A percentile compares a stretch with the other conserved stretches of the same genome.
Evolutionary conservation across 139 green algal genomes (phyloP).

Genomic region (Volvox africanus): DNA sequence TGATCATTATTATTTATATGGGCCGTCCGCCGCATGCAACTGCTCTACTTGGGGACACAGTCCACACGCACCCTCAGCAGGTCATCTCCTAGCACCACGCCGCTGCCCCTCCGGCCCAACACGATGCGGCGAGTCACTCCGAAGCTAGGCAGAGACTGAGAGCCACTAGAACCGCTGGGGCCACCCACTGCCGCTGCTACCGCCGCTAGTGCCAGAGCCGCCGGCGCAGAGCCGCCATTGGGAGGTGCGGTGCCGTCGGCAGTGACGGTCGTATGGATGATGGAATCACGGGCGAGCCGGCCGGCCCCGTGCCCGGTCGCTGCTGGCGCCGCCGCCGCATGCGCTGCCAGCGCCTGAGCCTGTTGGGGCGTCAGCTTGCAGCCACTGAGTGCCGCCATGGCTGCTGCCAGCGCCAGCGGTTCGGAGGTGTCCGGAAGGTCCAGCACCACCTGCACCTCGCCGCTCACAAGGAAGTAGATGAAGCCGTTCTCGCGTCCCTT

Average conservation of each 20-base stretch:
- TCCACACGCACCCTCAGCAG: constrained; percentile 28
- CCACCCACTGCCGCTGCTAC: background rate
- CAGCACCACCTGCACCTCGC: constrained; percentile 57
- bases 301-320: background rate
- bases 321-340: background rate
- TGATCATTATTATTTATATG: too few species aligned
- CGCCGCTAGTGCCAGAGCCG: too few species aligned
- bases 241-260: too few species aligned
- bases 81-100: constrained; percentile 56
- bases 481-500: constrained; percentile 49
- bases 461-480: constrained; percentile 52
- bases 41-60: too few species aligned
- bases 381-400: constrained; percentile 8
- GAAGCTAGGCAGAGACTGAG: constrained; percentile 10
- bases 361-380: constrained; percentile 1
- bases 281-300: background rate
- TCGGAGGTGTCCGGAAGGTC: constrained; percentile 53
- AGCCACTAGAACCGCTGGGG: background rate
- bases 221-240: background rate
- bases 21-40: background rate
- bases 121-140: constrained; percentile 39
- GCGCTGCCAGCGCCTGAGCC: background rate
- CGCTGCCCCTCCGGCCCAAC: constrained; percentile 42
- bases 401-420: background rate
- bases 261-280: background rate